Conservation (phyloP, 345 rosid genomes). For the Euphorbia peplus region DNA sequence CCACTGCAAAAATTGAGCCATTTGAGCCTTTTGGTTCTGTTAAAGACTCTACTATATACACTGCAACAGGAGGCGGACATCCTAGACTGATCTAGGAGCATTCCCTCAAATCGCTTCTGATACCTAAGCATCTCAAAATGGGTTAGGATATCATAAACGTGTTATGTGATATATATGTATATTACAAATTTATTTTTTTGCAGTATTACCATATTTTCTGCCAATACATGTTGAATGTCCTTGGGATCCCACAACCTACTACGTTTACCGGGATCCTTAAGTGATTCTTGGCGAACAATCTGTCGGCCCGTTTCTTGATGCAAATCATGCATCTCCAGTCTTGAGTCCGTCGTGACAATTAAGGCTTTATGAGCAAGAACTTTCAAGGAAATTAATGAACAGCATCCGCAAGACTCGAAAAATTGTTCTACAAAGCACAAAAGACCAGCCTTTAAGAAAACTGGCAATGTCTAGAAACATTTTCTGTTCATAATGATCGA, state of each 20-base stretch:
- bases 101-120: too few relatives aligned
- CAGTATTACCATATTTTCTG: neutral
- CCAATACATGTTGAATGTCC: neutral
- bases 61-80: too few relatives aligned
- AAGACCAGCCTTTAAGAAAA: neutral
- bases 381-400: neutral
- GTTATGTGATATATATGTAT: too few relatives aligned
- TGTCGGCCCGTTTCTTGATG: constrained; percentile 7
- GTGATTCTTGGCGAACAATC: neutral
- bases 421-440: neutral
- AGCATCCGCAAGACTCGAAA: neutral
- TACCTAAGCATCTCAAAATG: too few relatives aligned
- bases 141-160: too few relatives aligned
- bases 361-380: neutral
- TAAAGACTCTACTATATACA: too few relatives aligned
- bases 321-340: constrained; percentile 10
- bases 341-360: neutral
- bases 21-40: too few relatives aligned
- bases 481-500: too few relatives aligned
- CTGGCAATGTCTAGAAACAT: too few relatives aligned
- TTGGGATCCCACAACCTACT: constrained; percentile 1
- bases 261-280: neutral
- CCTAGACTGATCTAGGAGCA: too few relatives aligned
- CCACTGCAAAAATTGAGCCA: too few relatives aligned
- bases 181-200: too few relatives aligned